phyloP scores from a whole-genome alignment of 768 basidiomycete genomes.

The Amanita brunnescens region DNA sequence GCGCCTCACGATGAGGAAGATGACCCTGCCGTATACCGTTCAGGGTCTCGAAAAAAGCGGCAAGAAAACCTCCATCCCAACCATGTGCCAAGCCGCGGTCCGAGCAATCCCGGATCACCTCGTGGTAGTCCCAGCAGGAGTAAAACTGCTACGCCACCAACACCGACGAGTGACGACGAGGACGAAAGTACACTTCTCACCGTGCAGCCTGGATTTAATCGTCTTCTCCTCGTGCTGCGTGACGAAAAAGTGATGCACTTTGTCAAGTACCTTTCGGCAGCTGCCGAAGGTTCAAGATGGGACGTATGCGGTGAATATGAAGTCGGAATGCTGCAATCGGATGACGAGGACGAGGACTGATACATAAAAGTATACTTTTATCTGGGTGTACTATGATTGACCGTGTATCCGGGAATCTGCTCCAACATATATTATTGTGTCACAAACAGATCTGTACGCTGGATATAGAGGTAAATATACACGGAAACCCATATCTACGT shows the following conservation, averaged over 20 bases:
- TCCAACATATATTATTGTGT: background rate
- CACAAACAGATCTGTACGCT: background rate
- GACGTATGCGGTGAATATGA: slow-evolving; percentile 91
- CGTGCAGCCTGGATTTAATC: slow-evolving; percentile 85
- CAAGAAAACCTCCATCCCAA: slow-evolving; percentile 13
- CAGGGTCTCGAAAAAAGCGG: slow-evolving; percentile 39
- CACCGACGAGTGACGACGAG: slow-evolving; percentile 10
- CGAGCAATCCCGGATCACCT: background rate
- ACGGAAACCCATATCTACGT: background rate
- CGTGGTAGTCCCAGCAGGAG: background rate
- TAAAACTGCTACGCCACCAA: slow-evolving; percentile 1
- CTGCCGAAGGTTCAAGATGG: slow-evolving; percentile 87
- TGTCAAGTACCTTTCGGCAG: slow-evolving; percentile 89
- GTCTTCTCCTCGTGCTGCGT: slow-evolving; percentile 78
- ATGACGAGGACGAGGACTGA: slow-evolving; percentile 24
- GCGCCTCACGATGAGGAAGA: slow-evolving; percentile 92
- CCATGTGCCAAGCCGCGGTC: background rate
- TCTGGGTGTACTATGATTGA: no score
- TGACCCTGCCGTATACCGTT: slow-evolving; percentile 90
- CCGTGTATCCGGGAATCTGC: no score
- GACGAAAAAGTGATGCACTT: slow-evolving; percentile 93
- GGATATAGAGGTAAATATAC: background rate
- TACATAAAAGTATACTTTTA: background rate
- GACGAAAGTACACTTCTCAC: slow-evolving; percentile 74
- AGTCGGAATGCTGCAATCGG: slow-evolving; percentile 70